Base-by-base conservation (phyloP, 345 rosid species). In the Eucalyptus decipiens region DNA sequence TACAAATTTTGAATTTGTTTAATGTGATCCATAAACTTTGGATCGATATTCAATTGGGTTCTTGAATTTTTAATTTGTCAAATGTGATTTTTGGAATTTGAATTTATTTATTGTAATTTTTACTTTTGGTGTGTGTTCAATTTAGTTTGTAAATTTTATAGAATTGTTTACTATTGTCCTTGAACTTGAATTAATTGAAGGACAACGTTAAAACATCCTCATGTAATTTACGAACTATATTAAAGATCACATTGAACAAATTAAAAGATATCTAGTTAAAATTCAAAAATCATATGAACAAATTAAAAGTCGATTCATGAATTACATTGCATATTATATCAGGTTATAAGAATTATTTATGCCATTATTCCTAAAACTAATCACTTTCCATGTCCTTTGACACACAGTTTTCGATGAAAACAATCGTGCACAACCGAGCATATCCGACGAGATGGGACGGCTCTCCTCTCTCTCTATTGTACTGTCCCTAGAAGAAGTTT, bases 91-190 rank as follows among this genome's bases (percentile, higher is more conserved):
- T 19, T 52, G 24, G 0, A 52, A 52, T 52, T 52, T 52, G 4
- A 19, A 7, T 19, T 52, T 52, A 52, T 52, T 52, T 7, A 52
- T 19, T 0, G 10, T 3, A 10, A 52, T 52, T 21, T 0, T 19
- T 19, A 21, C 0, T 52, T 52, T 52, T 18, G 0, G 5, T 52
- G 24, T 5, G 3, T 8, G 5, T 19, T 3, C 2, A 8, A 52
- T 21, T 52, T 52, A 21, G 5, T 52, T 21, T 19, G 58, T 52
- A 52, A 52, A 52, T 4, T 52, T 56, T 56, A 11, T 56, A 56
- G 0, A 9, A 26, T 9, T 56, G 5, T 56, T 56, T 23, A 56
- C 0, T 2, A 0, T 24, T 56, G 13, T 10, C 13, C 6, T 23
- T 56, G 0, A 5, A 56, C 0, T 10, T 56, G 6, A 24, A 56